Evolutionary conservation across 768 basidiomycete genomes (phyloP).

Genomic region (Sporobolomyces pararoseus): DNA sequence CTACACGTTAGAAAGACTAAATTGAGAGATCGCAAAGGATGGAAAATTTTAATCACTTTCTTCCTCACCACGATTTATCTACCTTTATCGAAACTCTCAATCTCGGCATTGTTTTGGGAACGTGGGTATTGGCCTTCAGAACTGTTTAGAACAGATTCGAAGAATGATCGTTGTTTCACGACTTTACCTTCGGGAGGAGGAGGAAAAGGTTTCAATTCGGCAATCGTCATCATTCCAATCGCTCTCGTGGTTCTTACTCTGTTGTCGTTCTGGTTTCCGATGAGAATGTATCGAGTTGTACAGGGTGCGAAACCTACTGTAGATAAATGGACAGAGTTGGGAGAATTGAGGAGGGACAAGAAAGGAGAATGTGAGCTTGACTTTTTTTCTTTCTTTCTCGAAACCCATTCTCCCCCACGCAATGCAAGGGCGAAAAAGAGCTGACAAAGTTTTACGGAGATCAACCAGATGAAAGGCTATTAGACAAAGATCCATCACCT

Average conservation of each 20-base stretch:
- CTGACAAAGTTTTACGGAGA: slow-evolving; percentile 49
- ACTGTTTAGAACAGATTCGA: slow-evolving; percentile 58
- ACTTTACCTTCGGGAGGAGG: slow-evolving; percentile 57
- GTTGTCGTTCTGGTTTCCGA: slow-evolving; percentile 63
- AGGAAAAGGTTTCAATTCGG: slow-evolving; percentile 57
- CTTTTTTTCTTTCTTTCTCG: neutral
- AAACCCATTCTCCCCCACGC: too few relatives aligned
- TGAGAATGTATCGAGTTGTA: slow-evolving; percentile 61
- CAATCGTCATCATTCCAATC: slow-evolving; percentile 61
- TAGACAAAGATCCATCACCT: slow-evolving; percentile 63
- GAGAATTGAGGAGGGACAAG: slow-evolving; percentile 56
- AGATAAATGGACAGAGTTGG: slow-evolving; percentile 68
- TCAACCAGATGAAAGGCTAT: slow-evolving; percentile 57
- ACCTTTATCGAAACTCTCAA: slow-evolving; percentile 70
- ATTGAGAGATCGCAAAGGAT: slow-evolving; percentile 54
- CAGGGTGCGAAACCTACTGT: slow-evolving; percentile 61
- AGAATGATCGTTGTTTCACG: slow-evolving; percentile 75
- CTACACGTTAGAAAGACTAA: slow-evolving; percentile 54
- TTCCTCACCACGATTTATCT: slow-evolving; percentile 67
- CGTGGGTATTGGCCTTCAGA: slow-evolving; percentile 66
- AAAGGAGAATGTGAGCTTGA: slow-evolving; percentile 53
- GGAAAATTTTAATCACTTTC: slow-evolving; percentile 62
- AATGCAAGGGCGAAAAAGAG: too few relatives aligned
- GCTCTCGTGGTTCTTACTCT: slow-evolving; percentile 56
- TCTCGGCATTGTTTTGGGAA: slow-evolving; percentile 71